Evolutionary conservation across 169 alveolate species (phyloP).

Genomic region (Plasmodium gaboni): DNA sequence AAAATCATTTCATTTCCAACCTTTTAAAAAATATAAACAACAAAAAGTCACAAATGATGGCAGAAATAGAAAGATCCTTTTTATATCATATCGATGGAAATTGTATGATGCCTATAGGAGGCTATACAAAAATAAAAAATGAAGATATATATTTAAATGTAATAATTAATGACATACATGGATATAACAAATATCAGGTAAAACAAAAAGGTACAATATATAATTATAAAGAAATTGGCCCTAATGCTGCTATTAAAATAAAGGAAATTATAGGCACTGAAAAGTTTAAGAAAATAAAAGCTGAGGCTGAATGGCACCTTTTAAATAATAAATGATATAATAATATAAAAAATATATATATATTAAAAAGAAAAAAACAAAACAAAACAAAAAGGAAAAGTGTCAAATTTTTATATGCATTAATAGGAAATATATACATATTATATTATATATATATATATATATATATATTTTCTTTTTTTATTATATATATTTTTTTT

Average conservation of each 20-base stretch:
- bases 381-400: too few species aligned
- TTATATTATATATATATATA: too few species aligned
- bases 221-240: constrained; percentile 25
- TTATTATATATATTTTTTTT: too few species aligned
- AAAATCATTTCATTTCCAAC: constrained; percentile 12
- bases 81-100: constrained; percentile 61
- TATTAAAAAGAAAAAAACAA: not conserved
- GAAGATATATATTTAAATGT: constrained; percentile 33
- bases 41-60: constrained; percentile 66
- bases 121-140: constrained; percentile 30
- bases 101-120: constrained; percentile 74
- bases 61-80: constrained; percentile 44
- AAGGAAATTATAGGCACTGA: constrained; percentile 53
- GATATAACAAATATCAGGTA: constrained; percentile 30
- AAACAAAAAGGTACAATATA: constrained; percentile 5
- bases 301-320: constrained; percentile 36
- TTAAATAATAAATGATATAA: not conserved
- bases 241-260: constrained; percentile 35
- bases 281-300: constrained; percentile 33
- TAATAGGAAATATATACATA: too few species aligned
- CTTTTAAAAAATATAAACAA: constrained; percentile 53
- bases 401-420: too few species aligned
- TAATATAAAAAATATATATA: not conserved
- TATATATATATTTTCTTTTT: too few species aligned
- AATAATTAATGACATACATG: constrained; percentile 62